Evolutionary conservation across 108 stramenopile genomes (phyloP), one percentile per base, ranked within the genome.

Genomic region (Schizochytrium sp.): DNA sequence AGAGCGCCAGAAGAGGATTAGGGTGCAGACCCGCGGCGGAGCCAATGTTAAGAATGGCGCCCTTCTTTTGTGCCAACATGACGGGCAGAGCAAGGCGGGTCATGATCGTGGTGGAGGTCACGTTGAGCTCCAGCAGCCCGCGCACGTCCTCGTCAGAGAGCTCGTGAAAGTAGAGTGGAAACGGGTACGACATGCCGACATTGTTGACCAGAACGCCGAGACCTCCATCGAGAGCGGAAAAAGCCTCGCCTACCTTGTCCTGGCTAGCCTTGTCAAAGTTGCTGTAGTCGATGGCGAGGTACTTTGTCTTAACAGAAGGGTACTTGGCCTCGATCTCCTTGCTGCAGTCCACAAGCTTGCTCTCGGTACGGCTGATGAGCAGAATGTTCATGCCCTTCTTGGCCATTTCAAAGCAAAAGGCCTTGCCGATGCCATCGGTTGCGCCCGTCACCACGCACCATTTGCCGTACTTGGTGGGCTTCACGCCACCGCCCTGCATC

Each of bases 381-480:
- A 98, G 92, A 60, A 99, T 91, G 87, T 94, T 98, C 93, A 98
- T 94, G 69, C 99, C 99, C 76, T 96, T 94, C 91, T 97, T 96
- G 5, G 98, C 98, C 29, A 99, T 92, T 60, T 97, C 96, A 45
- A 98, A 91, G 1, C 97, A 96, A 89, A 97, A 96, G 18, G 98
- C 99, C 91, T 97, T 97, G 58, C 99, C 99, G 87, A 99, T 99
- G 45, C 99, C 99, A 90, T 99, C 98, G 57, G 98, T 99, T 14
- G 98, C 99, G 29, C 99, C 99, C 23, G 99, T 99, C 53, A 99
- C 94, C 8, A 99, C 97, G 14, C 97, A 98, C 96, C 98, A 99
- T 91, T 97, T 94, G 45, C 99, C 99, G 60, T 96, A 94, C 90
- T 96, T 97, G 71, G 92, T 96, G 71, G 98, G 91, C 89, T 98